These are phyloP conservation scores for Skeletonema potamos DNA, from an alignment of 108 stramenopile species.

Conservation along the genomic window DNA sequence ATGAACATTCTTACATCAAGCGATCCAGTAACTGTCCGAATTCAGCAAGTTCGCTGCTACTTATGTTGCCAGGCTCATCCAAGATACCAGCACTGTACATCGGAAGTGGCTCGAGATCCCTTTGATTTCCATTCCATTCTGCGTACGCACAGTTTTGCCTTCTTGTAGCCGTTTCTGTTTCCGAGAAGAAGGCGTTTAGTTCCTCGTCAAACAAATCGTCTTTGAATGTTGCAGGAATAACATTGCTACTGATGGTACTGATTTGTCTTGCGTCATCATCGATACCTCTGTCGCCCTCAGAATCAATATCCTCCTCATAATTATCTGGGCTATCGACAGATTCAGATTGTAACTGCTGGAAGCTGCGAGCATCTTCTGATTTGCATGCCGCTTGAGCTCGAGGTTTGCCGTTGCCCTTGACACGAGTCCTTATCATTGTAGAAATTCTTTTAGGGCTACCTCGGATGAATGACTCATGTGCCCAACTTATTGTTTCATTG, in stretches of 20 bases:
- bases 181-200: too few species aligned
- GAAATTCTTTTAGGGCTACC: not conserved
- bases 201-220: not conserved
- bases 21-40: not conserved
- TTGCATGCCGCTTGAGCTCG: not conserved
- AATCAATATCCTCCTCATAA: not conserved
- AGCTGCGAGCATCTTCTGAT: not conserved
- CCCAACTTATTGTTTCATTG: not conserved
- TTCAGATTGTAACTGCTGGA: too few species aligned
- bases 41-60: not conserved
- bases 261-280: not conserved
- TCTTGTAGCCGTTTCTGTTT: not conserved
- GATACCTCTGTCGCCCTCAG: not conserved
- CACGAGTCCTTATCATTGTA: not conserved
- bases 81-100: not conserved
- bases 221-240: not conserved
- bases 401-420: not conserved
- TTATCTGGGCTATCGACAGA: not conserved
- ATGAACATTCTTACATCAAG: not conserved
- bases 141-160: not conserved
- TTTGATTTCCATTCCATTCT: not conserved
- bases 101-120: not conserved
- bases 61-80: not conserved
- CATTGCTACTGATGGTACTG: not conserved
- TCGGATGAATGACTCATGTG: slow-evolving; percentile 4